These are phyloP conservation scores for Rhizopogon sp. DNA, from an alignment of 768 basidiomycete genomes.

Conservation along the genomic window DNA sequence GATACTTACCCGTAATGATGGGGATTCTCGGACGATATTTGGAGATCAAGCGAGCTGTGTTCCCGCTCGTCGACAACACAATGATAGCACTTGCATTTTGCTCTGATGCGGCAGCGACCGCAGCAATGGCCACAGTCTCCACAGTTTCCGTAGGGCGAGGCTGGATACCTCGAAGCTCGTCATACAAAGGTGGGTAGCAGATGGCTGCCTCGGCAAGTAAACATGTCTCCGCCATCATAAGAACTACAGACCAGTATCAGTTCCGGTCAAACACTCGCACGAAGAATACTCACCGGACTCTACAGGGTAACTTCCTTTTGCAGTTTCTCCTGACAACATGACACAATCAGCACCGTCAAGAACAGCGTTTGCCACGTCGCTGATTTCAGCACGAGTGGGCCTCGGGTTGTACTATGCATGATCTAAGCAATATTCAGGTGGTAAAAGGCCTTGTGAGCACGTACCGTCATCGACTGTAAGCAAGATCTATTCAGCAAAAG, in stretches of 20 bases:
- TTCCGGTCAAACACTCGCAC: not conserved
- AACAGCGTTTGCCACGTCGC: slow-evolving; percentile 98
- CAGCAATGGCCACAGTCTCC: slow-evolving; percentile 95
- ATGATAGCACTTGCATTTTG: slow-evolving; percentile 94
- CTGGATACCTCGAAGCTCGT: slow-evolving; percentile 77
- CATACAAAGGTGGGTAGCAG: slow-evolving; percentile 91
- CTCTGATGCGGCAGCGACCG: slow-evolving; percentile 92
- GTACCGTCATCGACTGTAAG: slow-evolving; percentile 88
- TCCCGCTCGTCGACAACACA: slow-evolving; percentile 94
- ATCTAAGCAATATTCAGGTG: slow-evolving; percentile 9
- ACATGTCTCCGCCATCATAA: slow-evolving; percentile 99
- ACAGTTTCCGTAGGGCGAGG: slow-evolving; percentile 87
- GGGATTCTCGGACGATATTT: slow-evolving; percentile 94
- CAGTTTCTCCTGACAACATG: slow-evolving; percentile 99
- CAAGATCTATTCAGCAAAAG: not conserved
- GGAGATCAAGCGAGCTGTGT: slow-evolving; percentile 92
- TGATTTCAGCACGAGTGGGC: slow-evolving; percentile 97
- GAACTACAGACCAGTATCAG: slow-evolving; percentile 44
- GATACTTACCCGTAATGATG: slow-evolving; percentile 81
- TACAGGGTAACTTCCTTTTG: slow-evolving; percentile 95
- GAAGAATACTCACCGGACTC: slow-evolving; percentile 66
- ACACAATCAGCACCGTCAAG: slow-evolving; percentile 99
- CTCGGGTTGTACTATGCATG: slow-evolving; percentile 83
- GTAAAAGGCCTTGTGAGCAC: slow-evolving; percentile 5
- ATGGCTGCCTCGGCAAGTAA: slow-evolving; percentile 93